These are phyloP conservation scores for Malus hybrid DNA, from an alignment of 331 rosid species.

Conservation along the genomic window DNA sequence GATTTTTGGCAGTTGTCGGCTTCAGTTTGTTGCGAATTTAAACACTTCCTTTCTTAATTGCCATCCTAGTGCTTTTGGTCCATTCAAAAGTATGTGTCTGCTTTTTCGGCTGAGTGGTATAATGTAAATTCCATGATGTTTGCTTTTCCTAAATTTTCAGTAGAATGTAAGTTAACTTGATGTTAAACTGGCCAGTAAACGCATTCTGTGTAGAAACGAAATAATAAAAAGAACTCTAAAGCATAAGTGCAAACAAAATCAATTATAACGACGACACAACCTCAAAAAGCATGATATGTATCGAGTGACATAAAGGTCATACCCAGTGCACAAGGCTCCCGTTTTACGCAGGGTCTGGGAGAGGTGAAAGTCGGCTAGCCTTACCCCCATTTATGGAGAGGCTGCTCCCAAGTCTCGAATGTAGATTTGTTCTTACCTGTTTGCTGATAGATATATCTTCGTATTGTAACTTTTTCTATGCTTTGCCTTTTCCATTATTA, in stretches of 20 bases:
- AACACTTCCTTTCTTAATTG: not conserved
- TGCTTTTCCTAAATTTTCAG: too few relatives aligned
- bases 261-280: too few relatives aligned
- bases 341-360: too few relatives aligned
- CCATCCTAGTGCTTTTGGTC: not conserved
- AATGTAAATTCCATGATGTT: not conserved
- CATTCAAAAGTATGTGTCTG: not conserved
- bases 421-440: not conserved
- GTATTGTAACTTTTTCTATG: not conserved
- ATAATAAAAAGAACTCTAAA: not conserved
- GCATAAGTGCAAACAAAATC: not conserved
- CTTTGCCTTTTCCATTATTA: not conserved
- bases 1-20: not conserved
- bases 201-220: not conserved
- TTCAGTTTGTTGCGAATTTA: not conserved
- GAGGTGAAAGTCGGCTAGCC: too few relatives aligned
- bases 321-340: too few relatives aligned
- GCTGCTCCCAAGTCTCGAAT: not conserved
- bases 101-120: not conserved
- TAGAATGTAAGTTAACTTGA: too few relatives aligned
- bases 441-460: not conserved
- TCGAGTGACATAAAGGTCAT: not conserved
- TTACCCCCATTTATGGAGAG: too few relatives aligned
- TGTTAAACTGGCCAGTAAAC: not conserved
- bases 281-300: too few relatives aligned